These are phyloP conservation scores for Cryoendolithus antarcticus DNA, from an alignment of 2,329 filamentous ascomycete genomes.

Conservation along the genomic window DNA sequence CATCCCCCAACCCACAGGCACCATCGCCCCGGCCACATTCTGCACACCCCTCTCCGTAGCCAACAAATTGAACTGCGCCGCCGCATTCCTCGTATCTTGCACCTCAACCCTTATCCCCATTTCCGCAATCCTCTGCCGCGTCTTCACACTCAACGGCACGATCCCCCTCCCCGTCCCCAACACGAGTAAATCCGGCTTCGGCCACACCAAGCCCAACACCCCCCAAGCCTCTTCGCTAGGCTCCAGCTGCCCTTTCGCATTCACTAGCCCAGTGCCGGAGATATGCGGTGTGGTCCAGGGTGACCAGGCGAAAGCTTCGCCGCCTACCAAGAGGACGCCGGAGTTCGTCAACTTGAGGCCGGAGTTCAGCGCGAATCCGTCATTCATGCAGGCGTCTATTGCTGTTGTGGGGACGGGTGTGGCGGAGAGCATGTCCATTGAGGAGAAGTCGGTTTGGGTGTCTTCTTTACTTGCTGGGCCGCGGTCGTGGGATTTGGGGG, in stretches of 20 bases:
- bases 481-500: constrained; percentile 41
- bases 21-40: constrained; percentile 74
- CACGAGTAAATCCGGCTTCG: constrained; percentile 84
- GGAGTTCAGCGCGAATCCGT: constrained; percentile 80
- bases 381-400: constrained; percentile 67
- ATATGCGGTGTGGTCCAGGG: constrained; percentile 56
- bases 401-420: constrained; percentile 67
- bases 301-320: constrained; percentile 79
- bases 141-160: constrained; percentile 62
- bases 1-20: constrained; percentile 75
- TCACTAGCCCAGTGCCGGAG: constrained; percentile 47
- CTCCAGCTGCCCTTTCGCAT: constrained; percentile 72
- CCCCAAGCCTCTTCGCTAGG: constrained; percentile 59
- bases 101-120: constrained; percentile 80
- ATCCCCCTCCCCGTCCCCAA: constrained; percentile 73
- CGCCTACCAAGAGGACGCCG: constrained; percentile 68
- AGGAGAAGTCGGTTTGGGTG: constrained; percentile 59
- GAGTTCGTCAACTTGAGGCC: constrained; percentile 57
- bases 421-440: constrained; percentile 66
- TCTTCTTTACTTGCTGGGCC: constrained; percentile 48
- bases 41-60: constrained; percentile 84
- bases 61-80: constrained; percentile 85
- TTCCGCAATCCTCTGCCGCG: constrained; percentile 57
- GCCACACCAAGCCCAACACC: constrained; percentile 66
- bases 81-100: constrained; percentile 84